phyloP scores from a whole-genome alignment of 2,329 filamentous ascomycete species.

The Scleromitrula shiraiana region DNA sequence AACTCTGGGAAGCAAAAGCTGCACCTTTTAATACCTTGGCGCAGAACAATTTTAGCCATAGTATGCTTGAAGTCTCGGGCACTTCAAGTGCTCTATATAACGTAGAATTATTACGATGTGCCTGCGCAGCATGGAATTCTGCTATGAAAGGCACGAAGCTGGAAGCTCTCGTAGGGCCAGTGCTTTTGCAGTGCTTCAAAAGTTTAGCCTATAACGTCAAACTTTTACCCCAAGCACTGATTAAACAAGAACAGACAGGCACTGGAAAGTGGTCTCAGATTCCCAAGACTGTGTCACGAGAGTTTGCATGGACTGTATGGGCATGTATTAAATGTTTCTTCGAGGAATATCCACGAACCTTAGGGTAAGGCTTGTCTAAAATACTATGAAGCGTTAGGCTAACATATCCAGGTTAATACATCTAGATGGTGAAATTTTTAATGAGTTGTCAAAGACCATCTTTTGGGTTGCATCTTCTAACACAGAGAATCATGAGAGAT shows the following conservation, averaged over 20 bases:
- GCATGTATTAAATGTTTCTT: constrained; percentile 20
- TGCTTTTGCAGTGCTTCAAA: constrained; percentile 15
- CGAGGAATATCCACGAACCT: constrained; percentile 22
- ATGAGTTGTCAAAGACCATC: constrained; percentile 19
- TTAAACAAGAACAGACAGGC: background rate
- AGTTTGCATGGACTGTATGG: constrained; percentile 20
- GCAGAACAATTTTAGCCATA: background rate
- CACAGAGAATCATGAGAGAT: too few species aligned
- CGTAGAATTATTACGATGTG: constrained; percentile 21
- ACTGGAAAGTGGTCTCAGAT: constrained; percentile 3
- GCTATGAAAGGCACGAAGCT: constrained; percentile 13
- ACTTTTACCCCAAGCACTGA: constrained; percentile 9
- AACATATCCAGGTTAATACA: constrained; percentile 19
- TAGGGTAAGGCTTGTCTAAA: constrained; percentile 17
- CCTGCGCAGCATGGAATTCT: constrained; percentile 22
- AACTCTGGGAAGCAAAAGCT: constrained; percentile 16
- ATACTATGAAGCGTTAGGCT: background rate
- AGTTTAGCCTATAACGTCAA: constrained; percentile 13
- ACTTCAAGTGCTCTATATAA: constrained; percentile 13
- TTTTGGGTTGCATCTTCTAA: constrained; percentile 25
- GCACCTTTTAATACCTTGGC: constrained; percentile 17
- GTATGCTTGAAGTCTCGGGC: background rate
- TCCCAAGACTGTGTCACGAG: constrained; percentile 12
- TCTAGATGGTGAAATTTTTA: constrained; percentile 11
- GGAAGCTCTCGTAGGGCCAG: constrained; percentile 8